Conservation (phyloP, 2,329 filamentous ascomycete genomes). For the Ophioceras dolichostomum region DNA sequence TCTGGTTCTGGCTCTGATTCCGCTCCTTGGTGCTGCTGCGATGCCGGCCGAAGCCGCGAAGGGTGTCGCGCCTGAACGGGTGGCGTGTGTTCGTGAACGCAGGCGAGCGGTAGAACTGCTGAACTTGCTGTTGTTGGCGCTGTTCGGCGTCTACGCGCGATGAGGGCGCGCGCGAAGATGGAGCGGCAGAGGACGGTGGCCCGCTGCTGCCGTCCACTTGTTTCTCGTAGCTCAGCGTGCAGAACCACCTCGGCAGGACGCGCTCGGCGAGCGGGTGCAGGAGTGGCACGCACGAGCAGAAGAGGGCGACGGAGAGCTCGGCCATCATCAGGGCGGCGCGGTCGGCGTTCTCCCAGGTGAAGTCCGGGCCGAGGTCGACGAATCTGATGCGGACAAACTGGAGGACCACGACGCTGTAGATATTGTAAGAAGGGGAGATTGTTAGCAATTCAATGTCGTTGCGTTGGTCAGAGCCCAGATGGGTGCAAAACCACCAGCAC, state of each 20-base stretch:
- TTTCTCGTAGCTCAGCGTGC: background rate
- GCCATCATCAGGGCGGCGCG: slow-evolving; percentile 1
- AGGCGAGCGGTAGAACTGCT: background rate
- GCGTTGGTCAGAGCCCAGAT: background rate
- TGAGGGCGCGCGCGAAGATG: no score
- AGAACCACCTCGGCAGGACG: background rate
- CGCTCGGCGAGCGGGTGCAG: slow-evolving; percentile 1
- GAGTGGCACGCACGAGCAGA: slow-evolving; percentile 1
- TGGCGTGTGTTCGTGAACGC: background rate
- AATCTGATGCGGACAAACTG: slow-evolving; percentile 1
- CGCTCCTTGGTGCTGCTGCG: background rate
- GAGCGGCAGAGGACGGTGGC: background rate
- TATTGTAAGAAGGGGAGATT: background rate
- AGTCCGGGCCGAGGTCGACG: background rate
- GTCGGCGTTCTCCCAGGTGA: slow-evolving; percentile 1
- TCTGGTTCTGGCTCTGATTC: background rate
- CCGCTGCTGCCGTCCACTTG: background rate
- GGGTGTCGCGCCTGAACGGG: background rate
- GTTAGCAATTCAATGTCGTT: background rate
- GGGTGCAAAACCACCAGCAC: background rate
- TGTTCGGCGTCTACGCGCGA: background rate
- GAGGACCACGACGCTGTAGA: background rate
- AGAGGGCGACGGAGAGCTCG: slow-evolving; percentile 1
- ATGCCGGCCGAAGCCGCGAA: background rate
- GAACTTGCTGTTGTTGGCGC: background rate